phyloP scores from a whole-genome alignment of 2,329 filamentous ascomycete species.

The Colletotrichum orbiculare region DNA sequence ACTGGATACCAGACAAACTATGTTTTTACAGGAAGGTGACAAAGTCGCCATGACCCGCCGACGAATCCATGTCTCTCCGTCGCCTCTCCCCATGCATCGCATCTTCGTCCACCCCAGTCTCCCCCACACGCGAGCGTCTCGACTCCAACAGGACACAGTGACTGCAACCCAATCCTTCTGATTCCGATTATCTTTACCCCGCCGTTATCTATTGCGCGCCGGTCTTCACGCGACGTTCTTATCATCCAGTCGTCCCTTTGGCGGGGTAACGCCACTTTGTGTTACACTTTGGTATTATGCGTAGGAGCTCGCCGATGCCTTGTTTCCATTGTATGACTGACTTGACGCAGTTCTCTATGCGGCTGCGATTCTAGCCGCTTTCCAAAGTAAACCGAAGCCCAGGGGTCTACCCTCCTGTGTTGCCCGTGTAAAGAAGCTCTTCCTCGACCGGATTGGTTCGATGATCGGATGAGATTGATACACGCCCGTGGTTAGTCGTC shows the following conservation, averaged over 20 bases:
- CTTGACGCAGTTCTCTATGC: slow-evolving; percentile 3
- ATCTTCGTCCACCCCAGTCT: slow-evolving; percentile 4
- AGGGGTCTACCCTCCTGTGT: slow-evolving; percentile 9
- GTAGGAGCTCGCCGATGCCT: slow-evolving; percentile 30
- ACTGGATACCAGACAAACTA: slow-evolving; percentile 28
- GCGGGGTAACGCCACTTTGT: slow-evolving; percentile 29
- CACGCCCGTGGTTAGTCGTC: slow-evolving; percentile 25
- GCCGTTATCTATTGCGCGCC: slow-evolving; percentile 32
- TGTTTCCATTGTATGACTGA: not conserved
- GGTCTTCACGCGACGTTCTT: slow-evolving; percentile 13
- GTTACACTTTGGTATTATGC: slow-evolving; percentile 31
- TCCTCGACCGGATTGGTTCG: slow-evolving; percentile 1
- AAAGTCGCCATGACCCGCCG: slow-evolving; percentile 32
- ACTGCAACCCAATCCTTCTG: slow-evolving; percentile 25
- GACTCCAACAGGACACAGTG: not conserved
- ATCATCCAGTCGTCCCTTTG: slow-evolving; percentile 18
- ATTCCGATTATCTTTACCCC: slow-evolving; percentile 32
- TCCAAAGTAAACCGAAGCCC: not conserved
- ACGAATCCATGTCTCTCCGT: slow-evolving; percentile 2
- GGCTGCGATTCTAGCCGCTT: slow-evolving; percentile 12
- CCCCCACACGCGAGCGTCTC: slow-evolving; percentile 31
- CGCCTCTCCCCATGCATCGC: slow-evolving; percentile 21
- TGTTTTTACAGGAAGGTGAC: slow-evolving; percentile 35
- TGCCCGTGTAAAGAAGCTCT: slow-evolving; percentile 2
- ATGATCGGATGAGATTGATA: slow-evolving; percentile 14